Evolutionary conservation across 164 flowering plant genomes (phyloP).

Genomic region (Paratinospora sagittata): DNA sequence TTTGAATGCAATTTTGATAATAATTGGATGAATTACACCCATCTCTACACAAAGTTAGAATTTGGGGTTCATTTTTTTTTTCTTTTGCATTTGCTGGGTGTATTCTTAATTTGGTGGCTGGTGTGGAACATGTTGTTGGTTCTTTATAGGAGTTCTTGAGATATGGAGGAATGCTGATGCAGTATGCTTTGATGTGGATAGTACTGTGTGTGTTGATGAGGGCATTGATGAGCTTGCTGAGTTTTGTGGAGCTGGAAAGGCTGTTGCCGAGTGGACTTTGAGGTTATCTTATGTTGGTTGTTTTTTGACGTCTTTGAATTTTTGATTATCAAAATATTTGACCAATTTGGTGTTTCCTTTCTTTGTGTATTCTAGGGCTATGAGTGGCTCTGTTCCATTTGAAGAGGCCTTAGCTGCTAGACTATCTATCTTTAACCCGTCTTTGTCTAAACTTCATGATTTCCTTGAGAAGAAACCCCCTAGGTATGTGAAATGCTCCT

Average conservation of each 20-base stretch:
- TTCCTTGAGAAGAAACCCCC: constrained; percentile 85
- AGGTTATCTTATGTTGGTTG: constrained; percentile 38
- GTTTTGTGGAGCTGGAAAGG: constrained; percentile 98
- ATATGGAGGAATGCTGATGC: constrained; percentile 30
- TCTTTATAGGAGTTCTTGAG: too few species aligned
- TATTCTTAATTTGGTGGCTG: too few species aligned
- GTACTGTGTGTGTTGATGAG: constrained; percentile 95
- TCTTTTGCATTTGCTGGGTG: too few species aligned
- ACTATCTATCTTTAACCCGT: constrained; percentile 78
- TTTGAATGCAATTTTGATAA: too few species aligned
- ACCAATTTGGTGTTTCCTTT: constrained; percentile 10
- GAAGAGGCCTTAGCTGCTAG: constrained; percentile 96
- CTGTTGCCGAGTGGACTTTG: constrained; percentile 98
- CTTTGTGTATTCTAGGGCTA: constrained; percentile 53
- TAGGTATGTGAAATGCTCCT: constrained; percentile 34
- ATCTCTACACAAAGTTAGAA: too few species aligned
- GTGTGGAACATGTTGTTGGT: too few species aligned
- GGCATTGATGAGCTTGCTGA: constrained; percentile 99
- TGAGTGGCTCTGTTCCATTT: constrained; percentile 94
- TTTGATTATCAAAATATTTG: background rate
- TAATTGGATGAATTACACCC: too few species aligned
- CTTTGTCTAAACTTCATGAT: constrained; percentile 65
- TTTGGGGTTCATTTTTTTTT: too few species aligned
- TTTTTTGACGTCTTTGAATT: background rate
- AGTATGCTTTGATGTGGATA: constrained; percentile 98